Base-by-base conservation (phyloP, 169 alveolate species). In the Babesia bovis region DNA sequence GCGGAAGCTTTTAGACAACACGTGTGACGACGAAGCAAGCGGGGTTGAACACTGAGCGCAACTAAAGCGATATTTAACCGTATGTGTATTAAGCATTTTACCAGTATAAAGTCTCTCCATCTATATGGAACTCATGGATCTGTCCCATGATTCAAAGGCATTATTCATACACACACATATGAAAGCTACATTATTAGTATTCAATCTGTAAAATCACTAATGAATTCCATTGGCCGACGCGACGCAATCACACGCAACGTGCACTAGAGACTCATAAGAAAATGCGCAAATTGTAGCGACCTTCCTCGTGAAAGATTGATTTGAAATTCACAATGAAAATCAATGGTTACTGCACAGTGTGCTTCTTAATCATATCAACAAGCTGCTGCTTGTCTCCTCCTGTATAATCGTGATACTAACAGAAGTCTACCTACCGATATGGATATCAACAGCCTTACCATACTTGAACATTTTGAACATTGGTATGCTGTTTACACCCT, bases 1-100 rank as follows among this genome's bases (percentile, higher is more conserved):
- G 25, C 95, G 53, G 68, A 91, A 91, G 45, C 82, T 67, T 23
- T 92, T 89, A 5, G 94, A 89, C 2, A 88, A 52, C 32, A 84
- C 66, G 58, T 88, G 87, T 33, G 49, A 66, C 28, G 87, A 77
- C 32, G 87, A 78, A 3, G 91, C 81, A 15, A 88, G 61, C 26
- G 75, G 86, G 26, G 68, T 81, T 15, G 88, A 90, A 57, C 93
- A 88, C 30, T 75, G 90, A 23, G 71, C 74, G 50, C 93, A 88
- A 38, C 93, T 88, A 44, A 9, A 72, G 13, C 17, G 32, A n/a
- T 17, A 25, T 21, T 23, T 35, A 33, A 33, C 19, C 26, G n/a
- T 25, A 25, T 23, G 40, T 10, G 23, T 19, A 0, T 40, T 49
- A 23, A 25, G 58, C 45, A 17, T 45, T 73, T 17, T 58, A 81